phyloP scores from a whole-genome alignment of 805 yeast species.

The Metschnikowia borealis region DNA sequence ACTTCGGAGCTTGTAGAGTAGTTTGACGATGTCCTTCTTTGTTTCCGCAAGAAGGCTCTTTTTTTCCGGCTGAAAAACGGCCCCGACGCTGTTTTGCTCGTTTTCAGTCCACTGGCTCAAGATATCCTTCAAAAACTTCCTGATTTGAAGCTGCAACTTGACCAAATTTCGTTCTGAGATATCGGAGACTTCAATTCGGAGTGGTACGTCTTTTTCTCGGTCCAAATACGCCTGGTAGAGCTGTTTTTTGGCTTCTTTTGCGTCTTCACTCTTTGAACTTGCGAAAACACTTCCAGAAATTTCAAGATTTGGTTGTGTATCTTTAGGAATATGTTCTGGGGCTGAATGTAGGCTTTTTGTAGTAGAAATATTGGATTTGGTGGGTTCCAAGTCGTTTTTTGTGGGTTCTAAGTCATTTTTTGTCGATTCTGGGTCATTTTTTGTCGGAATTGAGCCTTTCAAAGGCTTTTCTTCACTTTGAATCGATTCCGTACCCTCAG shows the following conservation, averaged over 20 bases:
- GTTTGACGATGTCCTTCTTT: conserved; percentile 46
- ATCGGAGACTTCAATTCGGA: conserved; percentile 24
- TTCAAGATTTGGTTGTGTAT: too few relatives aligned
- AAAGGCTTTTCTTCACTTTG: too few relatives aligned
- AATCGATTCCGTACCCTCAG: too few relatives aligned
- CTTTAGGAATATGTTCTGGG: too few relatives aligned
- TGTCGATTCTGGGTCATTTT: too few relatives aligned
- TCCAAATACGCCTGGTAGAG: conserved; percentile 25
- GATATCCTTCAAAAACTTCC: conserved; percentile 46
- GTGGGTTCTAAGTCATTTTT: too few relatives aligned
- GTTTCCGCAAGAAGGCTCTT: conserved; percentile 27
- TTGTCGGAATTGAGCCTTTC: too few relatives aligned
- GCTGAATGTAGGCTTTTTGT: too few relatives aligned
- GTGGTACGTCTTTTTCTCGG: conserved; percentile 21
- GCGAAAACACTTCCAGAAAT: too few relatives aligned
- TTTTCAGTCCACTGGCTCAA: conserved; percentile 40
- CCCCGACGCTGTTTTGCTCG: not conserved
- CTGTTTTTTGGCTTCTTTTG: not conserved
- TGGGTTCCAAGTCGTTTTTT: too few relatives aligned
- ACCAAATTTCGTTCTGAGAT: conserved; percentile 23
- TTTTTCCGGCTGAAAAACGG: not conserved
- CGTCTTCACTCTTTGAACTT: not conserved
- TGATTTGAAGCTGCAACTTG: conserved; percentile 36
- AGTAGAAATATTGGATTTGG: too few relatives aligned
- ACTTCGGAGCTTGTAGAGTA: conserved; percentile 40